Evolutionary conservation across 225 moss, liverwort and hornwort species (phyloP).

Genomic region (Pleurozium schreberi): DNA sequence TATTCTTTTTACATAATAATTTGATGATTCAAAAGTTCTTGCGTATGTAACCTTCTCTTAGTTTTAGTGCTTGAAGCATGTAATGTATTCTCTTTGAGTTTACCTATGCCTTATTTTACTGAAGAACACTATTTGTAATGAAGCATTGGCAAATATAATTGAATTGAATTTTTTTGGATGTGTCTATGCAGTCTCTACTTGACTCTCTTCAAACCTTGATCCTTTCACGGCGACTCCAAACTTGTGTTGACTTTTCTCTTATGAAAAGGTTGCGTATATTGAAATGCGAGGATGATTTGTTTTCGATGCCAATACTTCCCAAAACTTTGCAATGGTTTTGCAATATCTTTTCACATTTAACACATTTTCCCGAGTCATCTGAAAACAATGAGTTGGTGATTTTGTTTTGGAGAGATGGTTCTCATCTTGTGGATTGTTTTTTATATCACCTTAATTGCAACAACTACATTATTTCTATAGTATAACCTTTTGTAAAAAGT

Average conservation of each 20-base stretch:
- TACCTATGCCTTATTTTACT: accelerated
- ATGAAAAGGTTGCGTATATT: neutral
- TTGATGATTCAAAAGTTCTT: neutral
- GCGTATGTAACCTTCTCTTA: accelerated
- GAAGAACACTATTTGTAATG: accelerated
- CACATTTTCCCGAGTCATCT: neutral
- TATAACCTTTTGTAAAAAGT: too few species aligned
- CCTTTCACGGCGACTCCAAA: accelerated
- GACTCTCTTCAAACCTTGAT: neutral
- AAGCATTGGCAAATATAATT: neutral
- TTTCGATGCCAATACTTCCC: neutral
- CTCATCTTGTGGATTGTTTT: too few species aligned
- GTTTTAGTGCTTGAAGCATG: too few species aligned
- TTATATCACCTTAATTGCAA: too few species aligned
- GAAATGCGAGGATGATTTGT: accelerated
- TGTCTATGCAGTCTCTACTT: accelerated
- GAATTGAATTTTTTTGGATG: neutral
- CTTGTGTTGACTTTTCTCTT: accelerated
- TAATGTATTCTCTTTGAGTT: neutral
- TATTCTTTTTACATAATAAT: too few species aligned
- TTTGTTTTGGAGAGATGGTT: neutral
- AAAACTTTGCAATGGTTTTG: neutral
- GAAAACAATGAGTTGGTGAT: neutral
- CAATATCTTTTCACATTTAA: accelerated
- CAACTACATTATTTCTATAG: too few species aligned